phyloP scores from a whole-genome alignment of 2,329 filamentous ascomycete genomes.

The Fusarium buxicola region DNA sequence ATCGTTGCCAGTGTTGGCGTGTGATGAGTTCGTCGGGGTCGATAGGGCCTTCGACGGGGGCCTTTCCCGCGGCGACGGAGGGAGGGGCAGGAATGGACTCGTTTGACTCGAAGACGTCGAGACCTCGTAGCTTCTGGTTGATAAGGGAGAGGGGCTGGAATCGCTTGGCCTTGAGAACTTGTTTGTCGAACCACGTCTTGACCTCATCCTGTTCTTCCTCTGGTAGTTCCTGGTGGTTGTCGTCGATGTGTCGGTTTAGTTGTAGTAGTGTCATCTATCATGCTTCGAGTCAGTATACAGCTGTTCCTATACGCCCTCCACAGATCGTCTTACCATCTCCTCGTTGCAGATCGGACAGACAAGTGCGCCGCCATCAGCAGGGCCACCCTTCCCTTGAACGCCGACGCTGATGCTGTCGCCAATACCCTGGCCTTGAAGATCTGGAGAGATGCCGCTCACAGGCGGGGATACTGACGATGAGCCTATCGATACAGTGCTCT shows the following conservation, averaged over 20 bases:
- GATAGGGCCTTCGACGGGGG: constrained; percentile 55
- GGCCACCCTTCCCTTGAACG: constrained; percentile 63
- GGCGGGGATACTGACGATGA: constrained; percentile 76
- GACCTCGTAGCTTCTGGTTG: constrained; percentile 91
- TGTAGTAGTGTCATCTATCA: constrained; percentile 87
- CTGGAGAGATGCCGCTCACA: constrained; percentile 71
- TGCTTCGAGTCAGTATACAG: not conserved
- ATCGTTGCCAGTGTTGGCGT: constrained; percentile 87
- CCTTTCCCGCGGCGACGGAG: constrained; percentile 54
- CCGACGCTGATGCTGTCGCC: constrained; percentile 81
- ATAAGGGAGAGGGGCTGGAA: constrained; percentile 92
- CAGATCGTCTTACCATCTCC: constrained; percentile 80
- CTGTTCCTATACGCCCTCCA: no score
- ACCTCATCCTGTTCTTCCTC: constrained; percentile 92
- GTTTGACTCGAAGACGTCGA: constrained; percentile 95
- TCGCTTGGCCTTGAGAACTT: constrained; percentile 91
- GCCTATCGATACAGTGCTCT: constrained; percentile 81
- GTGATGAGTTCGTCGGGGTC: constrained; percentile 94
- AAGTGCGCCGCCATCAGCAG: constrained; percentile 68
- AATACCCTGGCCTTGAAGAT: constrained; percentile 77
- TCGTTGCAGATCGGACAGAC: constrained; percentile 98
- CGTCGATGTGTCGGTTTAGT: constrained; percentile 87
- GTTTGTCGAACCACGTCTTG: constrained; percentile 96
- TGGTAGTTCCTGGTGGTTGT: constrained; percentile 89
- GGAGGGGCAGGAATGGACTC: constrained; percentile 63